Conservation (phyloP, 768 basidiomycete genomes). For the Auricularia auricula-judae region DNA sequence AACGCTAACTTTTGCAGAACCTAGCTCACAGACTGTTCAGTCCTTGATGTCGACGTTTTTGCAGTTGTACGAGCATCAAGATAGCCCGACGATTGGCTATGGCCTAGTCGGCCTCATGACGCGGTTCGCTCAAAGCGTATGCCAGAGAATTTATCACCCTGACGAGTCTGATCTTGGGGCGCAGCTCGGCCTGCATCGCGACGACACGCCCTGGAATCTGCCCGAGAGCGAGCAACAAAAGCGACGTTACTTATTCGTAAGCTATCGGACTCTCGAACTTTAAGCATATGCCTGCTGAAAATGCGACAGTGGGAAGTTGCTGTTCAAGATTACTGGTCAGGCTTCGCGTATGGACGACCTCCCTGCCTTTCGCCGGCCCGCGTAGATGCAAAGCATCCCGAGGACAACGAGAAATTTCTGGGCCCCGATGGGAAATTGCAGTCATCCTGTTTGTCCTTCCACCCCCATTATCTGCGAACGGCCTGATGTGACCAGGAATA, state of each 20-base stretch:
- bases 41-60: neutral
- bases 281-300: too few species aligned
- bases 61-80: neutral
- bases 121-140: neutral
- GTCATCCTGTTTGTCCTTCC: slow-evolving; percentile 31
- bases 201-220: neutral
- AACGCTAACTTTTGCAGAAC: neutral
- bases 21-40: neutral
- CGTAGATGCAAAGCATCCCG: slow-evolving; percentile 51
- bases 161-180: neutral
- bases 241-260: neutral
- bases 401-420: slow-evolving; percentile 8
- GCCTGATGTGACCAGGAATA: slow-evolving; percentile 13
- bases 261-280: neutral
- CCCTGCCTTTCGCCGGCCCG: slow-evolving; percentile 56
- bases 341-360: slow-evolving; percentile 39
- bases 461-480: neutral
- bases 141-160: neutral
- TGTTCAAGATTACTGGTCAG: neutral
- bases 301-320: neutral
- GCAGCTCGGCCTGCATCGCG: neutral
- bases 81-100: neutral
- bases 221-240: neutral
- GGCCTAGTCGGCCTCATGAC: neutral
- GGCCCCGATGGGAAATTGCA: slow-evolving; percentile 29